Evolutionary conservation across 2,329 filamentous ascomycete species (phyloP), one percentile per base, ranked within the genome.

Genomic region (Venturia carpophila): DNA sequence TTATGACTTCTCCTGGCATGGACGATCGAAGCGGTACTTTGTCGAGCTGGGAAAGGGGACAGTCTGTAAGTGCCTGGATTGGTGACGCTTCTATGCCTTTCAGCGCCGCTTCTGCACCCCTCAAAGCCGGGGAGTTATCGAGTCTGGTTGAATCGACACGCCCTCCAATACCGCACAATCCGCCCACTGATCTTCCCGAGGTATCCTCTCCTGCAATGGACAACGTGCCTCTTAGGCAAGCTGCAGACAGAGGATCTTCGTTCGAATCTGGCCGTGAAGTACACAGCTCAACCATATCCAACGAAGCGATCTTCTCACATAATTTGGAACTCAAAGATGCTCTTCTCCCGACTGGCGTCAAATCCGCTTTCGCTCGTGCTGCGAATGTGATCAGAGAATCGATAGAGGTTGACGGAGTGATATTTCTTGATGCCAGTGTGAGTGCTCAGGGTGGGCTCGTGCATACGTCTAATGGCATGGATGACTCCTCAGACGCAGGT

Each of bases 381-480:
- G 21, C 60, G 6, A 58, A 62, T 39, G 39, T 63, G 7, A 66
- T 66, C 5, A 11, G 64, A 15, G 61, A 66, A 24, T 63, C 64
- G n/a, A 17, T 64, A 10, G 64, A 66, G 37, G 45, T 66, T 27
- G 64, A 66, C 19, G 64, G 64, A 6, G 45, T 45, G 10, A 34
- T 64, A 19, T 66, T 66, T 37, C n/a, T 66, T n/a, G 64, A 66
- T 64, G 64, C 60, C 27, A 19, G 42, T 15, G 39, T 58, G 17
- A 21, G 19, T 17, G 34, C 11, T 27, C 63, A 13, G 10, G 64
- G 64, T 39, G 64, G 64, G 9, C n/a, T 63, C 6, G 64, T 65
- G n/a, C 37, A 65, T 21, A 27, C 47, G 10, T 60, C 56, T 11
- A 60, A 39, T 2, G 17, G 39, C 13, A 60, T 42, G 39, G 34